Percentiles rank a stretch among this genome's conserved stretches.
Conservation (phyloP, 306 rosid genomes). For the Sphenostylis stenocarpa region DNA sequence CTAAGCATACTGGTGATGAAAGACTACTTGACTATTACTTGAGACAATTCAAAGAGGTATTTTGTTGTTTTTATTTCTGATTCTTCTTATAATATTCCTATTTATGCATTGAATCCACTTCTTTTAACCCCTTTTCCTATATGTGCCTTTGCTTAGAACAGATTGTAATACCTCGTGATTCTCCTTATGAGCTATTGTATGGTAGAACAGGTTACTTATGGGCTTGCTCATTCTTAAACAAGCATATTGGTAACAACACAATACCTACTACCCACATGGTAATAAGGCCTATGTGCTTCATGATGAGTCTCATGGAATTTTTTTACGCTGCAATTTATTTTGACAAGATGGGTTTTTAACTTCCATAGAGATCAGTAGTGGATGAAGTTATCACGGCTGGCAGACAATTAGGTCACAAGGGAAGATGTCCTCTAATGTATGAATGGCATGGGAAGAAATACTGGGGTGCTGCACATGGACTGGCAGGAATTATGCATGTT, state of each 20-base stretch:
- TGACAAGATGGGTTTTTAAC: slow-evolving; percentile 25
- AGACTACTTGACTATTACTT: slow-evolving; percentile 56
- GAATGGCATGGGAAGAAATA: slow-evolving; percentile 96
- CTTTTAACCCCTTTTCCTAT: not conserved
- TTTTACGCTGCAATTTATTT: slow-evolving; percentile 13
- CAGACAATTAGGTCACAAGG: slow-evolving; percentile 55
- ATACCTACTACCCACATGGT: slow-evolving; percentile 53
- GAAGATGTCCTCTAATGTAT: slow-evolving; percentile 73
- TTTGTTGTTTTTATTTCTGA: slow-evolving; percentile 13
- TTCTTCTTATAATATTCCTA: slow-evolving; percentile 16
- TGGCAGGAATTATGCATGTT: slow-evolving; percentile 79
- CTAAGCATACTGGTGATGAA: slow-evolving; percentile 68
- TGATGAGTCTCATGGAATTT: not conserved
- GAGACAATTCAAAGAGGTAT: slow-evolving; percentile 58
- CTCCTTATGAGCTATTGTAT: slow-evolving; percentile 73
- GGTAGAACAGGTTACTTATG: slow-evolving; percentile 81
- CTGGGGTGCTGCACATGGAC: slow-evolving; percentile 97
- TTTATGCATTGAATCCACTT: not conserved
- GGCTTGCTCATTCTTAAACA: slow-evolving; percentile 82
- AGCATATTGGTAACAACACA: slow-evolving; percentile 59
- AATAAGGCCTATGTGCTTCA: slow-evolving; percentile 34
- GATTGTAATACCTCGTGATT: slow-evolving; percentile 64
- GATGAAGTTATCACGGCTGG: slow-evolving; percentile 69
- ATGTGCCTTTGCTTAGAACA: slow-evolving; percentile 37
- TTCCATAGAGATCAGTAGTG: slow-evolving; percentile 61